phyloP scores from a whole-genome alignment of 2,329 filamentous ascomycete species.

The Colletotrichum lindemuthianum region DNA sequence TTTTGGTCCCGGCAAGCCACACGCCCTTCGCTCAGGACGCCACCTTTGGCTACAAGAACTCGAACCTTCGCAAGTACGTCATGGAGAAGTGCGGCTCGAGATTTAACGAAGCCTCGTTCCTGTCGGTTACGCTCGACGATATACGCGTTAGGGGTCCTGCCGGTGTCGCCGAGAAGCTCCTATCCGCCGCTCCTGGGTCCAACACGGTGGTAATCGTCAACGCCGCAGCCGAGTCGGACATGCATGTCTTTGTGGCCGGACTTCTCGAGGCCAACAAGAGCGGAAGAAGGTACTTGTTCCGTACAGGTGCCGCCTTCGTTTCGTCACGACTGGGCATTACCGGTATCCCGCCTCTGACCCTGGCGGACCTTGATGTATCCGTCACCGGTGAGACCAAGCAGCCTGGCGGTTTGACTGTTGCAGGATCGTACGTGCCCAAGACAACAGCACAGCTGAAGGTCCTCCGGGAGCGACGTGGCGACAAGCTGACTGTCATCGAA shows the following conservation, averaged over 20 bases:
- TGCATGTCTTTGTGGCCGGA: slow-evolving; percentile 64
- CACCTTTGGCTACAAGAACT: slow-evolving; percentile 66
- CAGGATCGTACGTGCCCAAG: slow-evolving; percentile 68
- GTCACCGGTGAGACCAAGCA: slow-evolving; percentile 30
- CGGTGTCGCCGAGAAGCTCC: slow-evolving; percentile 40
- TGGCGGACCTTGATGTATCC: slow-evolving; percentile 51
- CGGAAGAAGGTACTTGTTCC: slow-evolving; percentile 49
- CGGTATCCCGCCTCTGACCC: slow-evolving; percentile 60
- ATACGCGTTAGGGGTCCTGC: slow-evolving; percentile 52
- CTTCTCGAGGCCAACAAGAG: slow-evolving; percentile 49
- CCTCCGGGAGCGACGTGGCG: slow-evolving; percentile 35
- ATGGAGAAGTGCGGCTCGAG: slow-evolving; percentile 56
- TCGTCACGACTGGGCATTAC: slow-evolving; percentile 62
- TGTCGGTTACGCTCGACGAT: slow-evolving; percentile 48
- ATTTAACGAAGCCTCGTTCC: slow-evolving; percentile 40
- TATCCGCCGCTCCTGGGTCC: slow-evolving; percentile 40
- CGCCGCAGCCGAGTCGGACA: slow-evolving; percentile 62
- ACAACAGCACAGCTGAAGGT: slow-evolving; percentile 55
- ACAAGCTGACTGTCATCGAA: slow-evolving; percentile 36
- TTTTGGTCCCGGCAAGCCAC: slow-evolving; percentile 58
- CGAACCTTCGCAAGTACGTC: slow-evolving; percentile 62
- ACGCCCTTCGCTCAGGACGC: slow-evolving; percentile 68
- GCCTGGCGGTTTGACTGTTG: slow-evolving; percentile 62
- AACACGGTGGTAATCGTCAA: slow-evolving; percentile 59
- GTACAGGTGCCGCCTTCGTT: slow-evolving; percentile 54